Base-by-base conservation (phyloP, 1,139 yeast genomes). In the Zygosaccharomyces sapae region DNA sequence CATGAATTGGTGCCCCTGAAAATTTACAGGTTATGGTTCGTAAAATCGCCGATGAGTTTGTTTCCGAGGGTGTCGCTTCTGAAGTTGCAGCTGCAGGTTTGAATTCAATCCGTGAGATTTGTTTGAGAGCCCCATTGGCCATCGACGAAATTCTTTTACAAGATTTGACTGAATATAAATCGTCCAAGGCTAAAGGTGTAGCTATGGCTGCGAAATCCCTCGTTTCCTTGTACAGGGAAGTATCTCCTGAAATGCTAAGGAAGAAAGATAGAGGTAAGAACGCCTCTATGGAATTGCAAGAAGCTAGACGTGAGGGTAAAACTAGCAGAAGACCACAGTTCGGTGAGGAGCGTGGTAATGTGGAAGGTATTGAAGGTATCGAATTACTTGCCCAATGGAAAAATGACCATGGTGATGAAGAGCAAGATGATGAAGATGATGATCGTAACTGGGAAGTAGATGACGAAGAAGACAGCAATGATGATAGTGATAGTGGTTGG, bases 1-100 rank as follows among this genome's bases (percentile, higher is more conserved):
- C 99, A 92, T 65, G 97, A 94, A 62, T 75, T 90, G 62, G 96
- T 92, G 5, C 98, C 99, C 98, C 98, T 1, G 98, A 94, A 65
- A 80, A 81, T 10, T 79, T 92, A 49, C 72, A 77, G 42, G 81
- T 85, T 43, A 80, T 92, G 55, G 83, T 92, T 7, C 79, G 96
- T 51, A 92, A 90, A 65, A 83, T 92, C 58, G 97, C 98, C 2
- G 95, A 92, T 69, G 98, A 94, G 69, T 92, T 92, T 62, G 97
- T 92, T 40, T 86, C 96, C 58, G 97, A 92, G 64, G 98, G 98
- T 73, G 98, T 92, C 34, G 89, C 97, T 8, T 83, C 96, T 20
- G 97, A 92, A 69, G 98, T 90, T 47, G 97, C 97, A 9, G 89
- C 97, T 43, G 97, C 97, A 3, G 99, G 99, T 61, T 75, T 92